Base-by-base conservation (phyloP, 2,329 filamentous ascomycete species). In the Epichloe elymi region DNA sequence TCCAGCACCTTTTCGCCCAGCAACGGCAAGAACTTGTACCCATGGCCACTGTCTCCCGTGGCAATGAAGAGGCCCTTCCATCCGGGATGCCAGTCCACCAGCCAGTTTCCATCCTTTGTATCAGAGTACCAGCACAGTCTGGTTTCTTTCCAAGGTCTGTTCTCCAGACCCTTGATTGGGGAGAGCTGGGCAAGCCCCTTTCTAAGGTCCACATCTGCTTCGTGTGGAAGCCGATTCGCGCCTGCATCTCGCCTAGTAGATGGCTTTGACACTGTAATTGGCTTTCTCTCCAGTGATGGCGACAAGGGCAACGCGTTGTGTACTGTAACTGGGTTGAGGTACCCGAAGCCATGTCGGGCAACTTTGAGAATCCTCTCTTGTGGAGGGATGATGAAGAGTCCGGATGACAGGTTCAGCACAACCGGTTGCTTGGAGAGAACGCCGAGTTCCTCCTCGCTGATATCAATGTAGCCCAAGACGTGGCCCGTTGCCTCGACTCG, bases 401-500 rank as follows among this genome's bases (percentile, higher is more conserved):
- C 86, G 2, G 75, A 80, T 46, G 74, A 78, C 57, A 90, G 72
- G 67, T 88, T 88, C 40, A 91, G 68, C 20, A 87, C 68, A 2
- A 88, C 85, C 0, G 90, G 90, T 60, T 83, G 80, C 36, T 78
- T 68, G 41, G 71, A 72, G 11, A 95, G 71, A 4, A 66, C 65
- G 15, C 72, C 70, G 66, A 90, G 81, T 67, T 96, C 90, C 5
- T 78, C 76, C 15, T 79, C 70, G 0, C 81, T 85, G 58, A 97
- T 76, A 56, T 80, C 74, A 57, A 95, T 71, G 69, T 94, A 96
- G 12, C 78, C 85, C 26, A 97, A 64, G 0, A 80, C 78, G 61
- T 97, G 91, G 14, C 88, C 91, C 0, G 88, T 95, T 2, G 90
- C 86, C 56, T 85, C 78, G 39, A 82, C 83, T 43, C 86, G 79